Evolutionary conservation across 1,139 yeast genomes (phyloP), one percentile per base, ranked within the genome.

Genomic region (Meyerozyma athensensis): DNA sequence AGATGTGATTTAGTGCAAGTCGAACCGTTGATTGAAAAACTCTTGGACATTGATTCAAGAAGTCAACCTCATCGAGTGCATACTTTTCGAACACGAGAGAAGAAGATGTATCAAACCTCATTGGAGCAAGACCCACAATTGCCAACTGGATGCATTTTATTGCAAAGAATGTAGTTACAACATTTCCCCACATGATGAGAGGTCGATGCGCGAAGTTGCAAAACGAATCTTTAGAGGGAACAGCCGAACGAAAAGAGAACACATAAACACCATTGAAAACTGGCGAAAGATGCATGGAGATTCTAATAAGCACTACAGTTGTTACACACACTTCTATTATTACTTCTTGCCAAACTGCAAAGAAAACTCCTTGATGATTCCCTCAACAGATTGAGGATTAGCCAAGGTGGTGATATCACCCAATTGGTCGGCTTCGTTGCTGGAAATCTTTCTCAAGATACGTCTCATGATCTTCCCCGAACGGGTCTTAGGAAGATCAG

Each of bases 391-490:
- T 50, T 77, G 81, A 30, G 97, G 95, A 64, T 92, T 87, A 41
- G 94, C 81, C 62, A 92, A 76, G 36, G 98, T 92, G 44, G 95
- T 74, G 58, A 86, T 76, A 63, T 92, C 98, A 51, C 98, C 98
- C 53, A 92, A 74, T 63, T 86, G 89, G 53, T 87, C 96, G 46
- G 86, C 92, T 69, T 92, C 97, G 52, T 85, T 78, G 38, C 92
- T 77, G 34, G 92, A 81, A 45, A 92, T 73, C 74, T 92, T 92
- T 72, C 98, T 83, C 67, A 92, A 77, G 53, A 92, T 86, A 73
- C 98, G 86, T 76, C 98, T 85, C 96, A 92, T 90, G 62, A 92
- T 90, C 77, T 92, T 92, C 56, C 98, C 98, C 21, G 96, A 87
- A 71, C 98, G 80, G 24, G 98, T 92, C 78, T 89, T 90, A 64